These are phyloP conservation scores for Cynara cardunculus DNA, from an alignment of 129 eudicot species.

Conservation along the genomic window DNA sequence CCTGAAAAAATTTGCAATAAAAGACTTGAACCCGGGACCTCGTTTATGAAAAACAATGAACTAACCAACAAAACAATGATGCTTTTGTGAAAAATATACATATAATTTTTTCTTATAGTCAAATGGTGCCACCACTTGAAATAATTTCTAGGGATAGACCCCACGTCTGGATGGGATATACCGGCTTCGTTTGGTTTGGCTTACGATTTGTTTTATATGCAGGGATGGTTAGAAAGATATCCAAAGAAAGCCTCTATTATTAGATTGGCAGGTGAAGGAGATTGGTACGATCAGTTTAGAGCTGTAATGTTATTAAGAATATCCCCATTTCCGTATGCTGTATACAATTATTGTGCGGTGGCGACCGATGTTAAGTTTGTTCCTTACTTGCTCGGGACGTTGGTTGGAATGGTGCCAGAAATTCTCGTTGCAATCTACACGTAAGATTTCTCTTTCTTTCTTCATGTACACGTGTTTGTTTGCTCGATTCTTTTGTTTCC, in stretches of 20 bases:
- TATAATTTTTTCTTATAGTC: too few species aligned
- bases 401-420: conserved; percentile 84
- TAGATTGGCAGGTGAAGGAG: conserved; percentile 89
- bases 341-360: conserved; percentile 75
- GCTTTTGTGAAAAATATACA: too few species aligned
- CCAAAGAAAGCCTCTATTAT: conserved; percentile 77
- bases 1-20: too few species aligned
- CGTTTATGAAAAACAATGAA: too few species aligned
- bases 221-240: conserved; percentile 75
- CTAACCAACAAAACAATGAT: too few species aligned
- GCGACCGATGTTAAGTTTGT: conserved; percentile 77
- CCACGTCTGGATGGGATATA: not conserved
- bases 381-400: conserved; percentile 73
- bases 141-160: too few species aligned
- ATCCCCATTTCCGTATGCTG: conserved; percentile 75
- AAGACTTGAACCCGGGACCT: too few species aligned
- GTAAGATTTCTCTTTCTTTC: conserved; percentile 41
- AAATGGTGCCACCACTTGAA: too few species aligned
- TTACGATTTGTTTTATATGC: conserved; percentile 1
- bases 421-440: conserved; percentile 74
- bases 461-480: not conserved
- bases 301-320: conserved; percentile 72
- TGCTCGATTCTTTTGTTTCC: too few species aligned
- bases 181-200: not conserved
- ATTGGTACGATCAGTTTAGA: conserved; percentile 63